Evolutionary conservation across 2,329 filamentous ascomycete species (phyloP).

Genomic region (Talaromyces verruculosus): DNA sequence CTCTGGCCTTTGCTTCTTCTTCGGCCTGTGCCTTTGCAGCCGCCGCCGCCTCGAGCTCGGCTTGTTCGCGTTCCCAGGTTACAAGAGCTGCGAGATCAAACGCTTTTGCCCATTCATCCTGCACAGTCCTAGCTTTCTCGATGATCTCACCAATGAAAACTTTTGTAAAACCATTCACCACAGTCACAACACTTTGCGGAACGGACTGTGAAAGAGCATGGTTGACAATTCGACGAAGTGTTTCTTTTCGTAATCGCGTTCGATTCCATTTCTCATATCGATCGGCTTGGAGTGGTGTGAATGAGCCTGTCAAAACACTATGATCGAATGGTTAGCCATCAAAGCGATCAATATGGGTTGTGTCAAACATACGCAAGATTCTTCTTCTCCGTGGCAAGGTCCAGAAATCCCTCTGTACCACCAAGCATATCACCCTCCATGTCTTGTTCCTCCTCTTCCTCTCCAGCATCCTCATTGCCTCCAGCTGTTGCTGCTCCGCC

Average conservation of each 20-base stretch:
- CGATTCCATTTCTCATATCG: slow-evolving; percentile 53
- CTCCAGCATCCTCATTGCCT: slow-evolving; percentile 50
- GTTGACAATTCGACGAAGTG: slow-evolving; percentile 60
- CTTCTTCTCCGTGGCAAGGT: slow-evolving; percentile 55
- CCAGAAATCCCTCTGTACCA: slow-evolving; percentile 46
- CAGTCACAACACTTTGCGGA: slow-evolving; percentile 62
- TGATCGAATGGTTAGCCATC: slow-evolving; percentile 27
- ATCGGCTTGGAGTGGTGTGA: slow-evolving; percentile 49
- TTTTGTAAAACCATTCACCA: slow-evolving; percentile 65
- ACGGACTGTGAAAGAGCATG: slow-evolving; percentile 67
- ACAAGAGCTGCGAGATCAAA: slow-evolving; percentile 55
- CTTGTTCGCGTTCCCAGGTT: slow-evolving; percentile 58
- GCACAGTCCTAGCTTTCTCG: slow-evolving; percentile 64
- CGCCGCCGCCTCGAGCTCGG: slow-evolving; percentile 41
- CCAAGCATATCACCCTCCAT: slow-evolving; percentile 49
- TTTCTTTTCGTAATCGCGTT: slow-evolving; percentile 52
- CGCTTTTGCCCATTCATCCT: slow-evolving; percentile 53
- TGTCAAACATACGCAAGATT: slow-evolving; percentile 46
- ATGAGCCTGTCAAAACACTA: slow-evolving; percentile 49
- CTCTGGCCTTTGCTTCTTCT: slow-evolving; percentile 31
- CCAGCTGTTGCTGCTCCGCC: slow-evolving; percentile 33
- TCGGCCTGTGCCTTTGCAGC: slow-evolving; percentile 33
- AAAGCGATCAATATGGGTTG: neutral
- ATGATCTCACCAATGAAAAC: slow-evolving; percentile 66
- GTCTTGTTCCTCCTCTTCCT: slow-evolving; percentile 52